These are phyloP conservation scores for Hibiscus syriacus DNA, from an alignment of 345 rosid genomes.

Conservation along the genomic window DNA sequence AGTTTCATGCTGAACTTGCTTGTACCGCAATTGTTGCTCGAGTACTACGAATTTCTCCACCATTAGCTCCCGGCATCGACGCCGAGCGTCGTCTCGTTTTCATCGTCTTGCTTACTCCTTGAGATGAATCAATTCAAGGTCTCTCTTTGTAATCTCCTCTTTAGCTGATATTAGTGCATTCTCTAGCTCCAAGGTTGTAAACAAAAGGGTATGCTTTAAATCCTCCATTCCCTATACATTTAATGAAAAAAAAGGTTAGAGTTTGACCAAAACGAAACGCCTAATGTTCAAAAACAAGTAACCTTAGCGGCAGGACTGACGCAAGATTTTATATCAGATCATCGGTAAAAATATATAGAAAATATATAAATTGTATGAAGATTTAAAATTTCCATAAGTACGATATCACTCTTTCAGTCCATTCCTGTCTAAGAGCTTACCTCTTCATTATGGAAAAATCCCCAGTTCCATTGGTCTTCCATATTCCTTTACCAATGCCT, in stretches of 20 bases:
- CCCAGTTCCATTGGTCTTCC: slow-evolving; percentile 41
- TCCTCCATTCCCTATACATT: slow-evolving; percentile 40
- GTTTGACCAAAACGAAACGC: not conserved
- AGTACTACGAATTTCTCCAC: slow-evolving; percentile 24
- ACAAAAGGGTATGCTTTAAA: slow-evolving; percentile 29
- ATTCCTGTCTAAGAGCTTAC: slow-evolving; percentile 17
- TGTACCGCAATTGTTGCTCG: slow-evolving; percentile 20
- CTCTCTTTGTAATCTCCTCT: slow-evolving; percentile 41
- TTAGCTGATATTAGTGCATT: slow-evolving; percentile 34
- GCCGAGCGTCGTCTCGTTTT: slow-evolving; percentile 40
- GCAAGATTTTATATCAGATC: too few relatives aligned
- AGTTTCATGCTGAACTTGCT: slow-evolving; percentile 8
- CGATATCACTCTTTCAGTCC: too few relatives aligned
- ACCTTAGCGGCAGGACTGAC: too few relatives aligned
- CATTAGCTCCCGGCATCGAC: slow-evolving; percentile 26
- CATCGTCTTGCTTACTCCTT: slow-evolving; percentile 27
- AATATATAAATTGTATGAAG: too few relatives aligned
- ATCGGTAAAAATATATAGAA: too few relatives aligned
- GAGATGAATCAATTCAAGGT: slow-evolving; percentile 34
- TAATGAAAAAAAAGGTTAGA: not conserved
- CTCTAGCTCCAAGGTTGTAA: slow-evolving; percentile 43
- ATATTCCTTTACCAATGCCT: slow-evolving; percentile 13
- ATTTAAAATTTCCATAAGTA: too few relatives aligned
- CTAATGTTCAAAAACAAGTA: not conserved
- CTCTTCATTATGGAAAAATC: slow-evolving; percentile 30